Evolutionary conservation across 106 monocot genomes (phyloP), one percentile per base, ranked within the genome.

Genomic region (Allium fistulosum): DNA sequence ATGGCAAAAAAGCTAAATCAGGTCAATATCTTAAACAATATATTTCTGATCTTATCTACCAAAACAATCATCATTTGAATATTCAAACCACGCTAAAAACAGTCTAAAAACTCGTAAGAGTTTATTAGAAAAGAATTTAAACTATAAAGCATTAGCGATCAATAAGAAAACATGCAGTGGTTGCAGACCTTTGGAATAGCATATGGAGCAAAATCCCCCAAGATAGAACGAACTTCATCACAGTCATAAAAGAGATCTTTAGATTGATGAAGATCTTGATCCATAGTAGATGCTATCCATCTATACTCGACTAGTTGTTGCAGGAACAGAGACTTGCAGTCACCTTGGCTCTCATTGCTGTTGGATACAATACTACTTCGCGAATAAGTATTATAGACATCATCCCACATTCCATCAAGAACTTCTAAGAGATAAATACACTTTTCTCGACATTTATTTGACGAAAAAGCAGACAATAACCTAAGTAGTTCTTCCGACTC

Each of bases 351-450:
- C 59, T 79, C 77, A 37, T n/a, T 57, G 58, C 10, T 49, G 47
- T 62, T 57, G 16, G 66, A 71, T 71, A 58, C 53, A 18, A 72
- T 26, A 53, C 26, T 63, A 52, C 52, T 72, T 65, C 62, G 80
- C 48, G 73, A 61, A 67, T 67, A 67, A 26, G 52, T 70, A 77
- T 80, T 73, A 77, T 85, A 91, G 74, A 49, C 58, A 69, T 90
- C 83, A 85, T 99, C 99, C 99, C 99, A 99, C 75, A 90, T 65
- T 66, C 83, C 84, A 73, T 99, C 93, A 73, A 99, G 81, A 72
- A 93, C 75, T 80, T 93, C 99, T 61, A 99, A 75, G 80, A 99
- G 86, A 83, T 81, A 93, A 46, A 79, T 87, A 74, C 83, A 88
- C 58, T 82, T 89, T 46, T 80, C 78, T 17, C 85, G 63, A 68